phyloP scores from a whole-genome alignment of 192 early-diverging fungal species.

The Backusella liffmaniae region DNA sequence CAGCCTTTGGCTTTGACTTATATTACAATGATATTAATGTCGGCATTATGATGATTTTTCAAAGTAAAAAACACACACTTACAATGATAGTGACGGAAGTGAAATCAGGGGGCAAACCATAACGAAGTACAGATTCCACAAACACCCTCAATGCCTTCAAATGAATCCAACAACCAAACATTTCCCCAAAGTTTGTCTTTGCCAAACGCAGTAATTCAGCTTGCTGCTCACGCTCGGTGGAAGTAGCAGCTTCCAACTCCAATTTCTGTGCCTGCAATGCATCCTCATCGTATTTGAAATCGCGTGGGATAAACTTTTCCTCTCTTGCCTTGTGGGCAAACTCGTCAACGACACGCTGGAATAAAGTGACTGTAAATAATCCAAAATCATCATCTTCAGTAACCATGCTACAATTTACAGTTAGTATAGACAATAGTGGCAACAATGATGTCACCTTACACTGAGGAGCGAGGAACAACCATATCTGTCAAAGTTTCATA shows the following conservation, averaged over 20 bases:
- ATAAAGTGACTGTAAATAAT: conserved; percentile 89
- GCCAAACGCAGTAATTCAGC: conserved; percentile 76
- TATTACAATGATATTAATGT: conserved; percentile 16
- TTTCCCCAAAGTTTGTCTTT: conserved; percentile 94
- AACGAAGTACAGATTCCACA: conserved; percentile 96
- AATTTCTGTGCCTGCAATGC: conserved; percentile 78
- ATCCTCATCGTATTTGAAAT: conserved; percentile 91
- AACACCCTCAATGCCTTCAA: conserved; percentile 92
- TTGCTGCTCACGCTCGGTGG: conserved; percentile 66
- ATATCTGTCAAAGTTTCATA: conserved; percentile 93
- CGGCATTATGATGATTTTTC: neutral
- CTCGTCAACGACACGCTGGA: conserved; percentile 87
- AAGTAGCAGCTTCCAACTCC: conserved; percentile 57
- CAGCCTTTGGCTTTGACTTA: conserved; percentile 76
- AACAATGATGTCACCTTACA: conserved; percentile 47
- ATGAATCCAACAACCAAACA: conserved; percentile 91
- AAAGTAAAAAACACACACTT: neutral
- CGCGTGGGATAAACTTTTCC: conserved; percentile 89
- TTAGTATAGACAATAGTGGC: neutral
- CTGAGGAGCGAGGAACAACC: conserved; percentile 94
- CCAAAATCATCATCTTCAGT: conserved; percentile 95
- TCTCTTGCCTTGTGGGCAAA: conserved; percentile 90
- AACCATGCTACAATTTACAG: conserved; percentile 57
- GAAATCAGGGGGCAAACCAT: conserved; percentile 97
- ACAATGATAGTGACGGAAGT: conserved; percentile 70